A percentile compares a stretch with the other conserved stretches of the same genome.
Conservation (phyloP, 1,139 yeast species). For the Ogataea hybrid region DNA sequence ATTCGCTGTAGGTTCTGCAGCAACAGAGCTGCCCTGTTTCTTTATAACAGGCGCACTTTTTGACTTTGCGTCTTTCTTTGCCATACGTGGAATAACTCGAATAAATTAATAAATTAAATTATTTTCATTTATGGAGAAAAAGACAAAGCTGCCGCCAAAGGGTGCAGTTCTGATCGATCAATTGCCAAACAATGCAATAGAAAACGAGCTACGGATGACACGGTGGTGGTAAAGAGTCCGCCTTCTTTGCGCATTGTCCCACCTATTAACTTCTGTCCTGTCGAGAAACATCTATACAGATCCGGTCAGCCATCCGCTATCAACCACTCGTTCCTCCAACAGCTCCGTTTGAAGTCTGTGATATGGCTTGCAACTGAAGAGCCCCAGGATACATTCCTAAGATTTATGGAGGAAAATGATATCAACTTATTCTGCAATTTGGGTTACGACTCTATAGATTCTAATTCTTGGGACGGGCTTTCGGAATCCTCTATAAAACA, state of each 20-base stretch:
- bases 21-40: conserved; percentile 19
- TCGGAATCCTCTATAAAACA: conserved; percentile 77
- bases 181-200: conserved; percentile 22
- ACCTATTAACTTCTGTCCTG: conserved; percentile 93
- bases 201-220: conserved; percentile 17
- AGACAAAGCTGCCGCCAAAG: conserved; percentile 19
- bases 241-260: conserved; percentile 77
- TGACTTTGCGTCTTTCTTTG: conserved; percentile 36
- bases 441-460: conserved; percentile 69
- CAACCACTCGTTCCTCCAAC: conserved; percentile 79
- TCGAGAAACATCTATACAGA: conserved; percentile 79
- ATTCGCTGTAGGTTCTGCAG: conserved; percentile 13
- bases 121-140: conserved; percentile 14
- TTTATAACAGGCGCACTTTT: conserved; percentile 13
- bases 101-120: neutral
- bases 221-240: conserved; percentile 34
- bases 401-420: conserved; percentile 70
- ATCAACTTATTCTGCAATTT: conserved; percentile 58
- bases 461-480: conserved; percentile 96
- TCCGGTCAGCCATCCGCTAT: conserved; percentile 97
- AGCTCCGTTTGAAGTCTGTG: conserved; percentile 72
- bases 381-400: conserved; percentile 83
- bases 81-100: conserved; percentile 30
- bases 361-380: conserved; percentile 96
- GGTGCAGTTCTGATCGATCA: conserved; percentile 32